phyloP scores from a whole-genome alignment of 2,329 filamentous ascomycete species.

The Neopestalotiopsis sp. region DNA sequence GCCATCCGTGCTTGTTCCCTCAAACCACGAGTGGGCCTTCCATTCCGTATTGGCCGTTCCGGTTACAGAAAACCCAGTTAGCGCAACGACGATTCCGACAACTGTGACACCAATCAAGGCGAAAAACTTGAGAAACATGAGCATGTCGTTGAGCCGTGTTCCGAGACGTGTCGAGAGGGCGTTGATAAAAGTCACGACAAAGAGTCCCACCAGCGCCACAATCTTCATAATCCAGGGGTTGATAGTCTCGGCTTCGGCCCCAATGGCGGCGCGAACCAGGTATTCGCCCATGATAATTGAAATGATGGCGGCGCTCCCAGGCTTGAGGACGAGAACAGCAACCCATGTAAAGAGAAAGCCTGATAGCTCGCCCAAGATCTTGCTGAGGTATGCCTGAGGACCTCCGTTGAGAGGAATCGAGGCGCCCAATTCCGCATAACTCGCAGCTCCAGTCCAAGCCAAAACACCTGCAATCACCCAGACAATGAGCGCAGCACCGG shows the following conservation, averaged over 20 bases:
- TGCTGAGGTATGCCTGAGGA: slow-evolving; percentile 89
- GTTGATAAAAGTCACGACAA: slow-evolving; percentile 82
- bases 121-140: slow-evolving; percentile 97
- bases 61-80: slow-evolving; percentile 80
- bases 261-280: slow-evolving; percentile 84
- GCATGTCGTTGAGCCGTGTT: slow-evolving; percentile 84
- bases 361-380: slow-evolving; percentile 92
- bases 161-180: slow-evolving; percentile 89
- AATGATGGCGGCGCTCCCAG: slow-evolving; percentile 91
- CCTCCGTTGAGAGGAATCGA: slow-evolving; percentile 96
- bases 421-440: slow-evolving; percentile 93
- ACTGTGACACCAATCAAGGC: slow-evolving; percentile 86
- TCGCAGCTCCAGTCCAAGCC: slow-evolving; percentile 94
- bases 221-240: slow-evolving; percentile 90
- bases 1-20: slow-evolving; percentile 77
- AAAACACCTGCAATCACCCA: slow-evolving; percentile 91
- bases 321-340: slow-evolving; percentile 91
- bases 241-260: slow-evolving; percentile 80
- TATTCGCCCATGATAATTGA: slow-evolving; percentile 99
- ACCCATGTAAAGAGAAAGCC: slow-evolving; percentile 98
- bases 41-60: slow-evolving; percentile 81
- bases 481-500: slow-evolving; percentile 86
- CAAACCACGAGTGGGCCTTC: slow-evolving; percentile 89
- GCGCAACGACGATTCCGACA: slow-evolving; percentile 85
- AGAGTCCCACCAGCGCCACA: slow-evolving; percentile 78